Evolutionary conservation across 352 stramenopile genomes (phyloP).

Genomic region (Globisporangium nodosum): DNA sequence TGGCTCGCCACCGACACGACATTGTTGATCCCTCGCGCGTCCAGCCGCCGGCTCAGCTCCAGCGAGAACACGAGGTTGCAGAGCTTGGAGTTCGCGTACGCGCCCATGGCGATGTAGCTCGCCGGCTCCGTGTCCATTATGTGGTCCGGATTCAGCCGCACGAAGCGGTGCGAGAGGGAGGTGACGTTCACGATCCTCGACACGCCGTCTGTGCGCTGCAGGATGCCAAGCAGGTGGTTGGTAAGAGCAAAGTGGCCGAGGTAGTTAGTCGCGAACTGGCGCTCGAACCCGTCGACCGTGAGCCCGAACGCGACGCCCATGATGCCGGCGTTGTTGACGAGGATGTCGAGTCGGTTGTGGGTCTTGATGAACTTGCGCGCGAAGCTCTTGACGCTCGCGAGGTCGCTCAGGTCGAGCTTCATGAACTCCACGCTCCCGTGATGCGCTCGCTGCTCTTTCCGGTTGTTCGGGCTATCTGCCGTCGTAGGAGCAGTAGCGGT

Average conservation of each 20-base stretch:
- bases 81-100: conserved; percentile 88
- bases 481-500: conserved; percentile 9
- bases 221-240: conserved; percentile 10
- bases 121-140: conserved; percentile 5
- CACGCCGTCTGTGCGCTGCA: conserved; percentile 7
- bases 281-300: conserved; percentile 22
- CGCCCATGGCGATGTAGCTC: conserved; percentile 26
- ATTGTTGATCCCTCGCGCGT: conserved; percentile 12
- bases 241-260: conserved; percentile 22
- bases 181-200: conserved; percentile 20
- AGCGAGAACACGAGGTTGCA: conserved; percentile 90
- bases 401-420: conserved; percentile 28
- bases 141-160: conserved; percentile 1
- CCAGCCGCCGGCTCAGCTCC: conserved; percentile 65
- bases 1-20: conserved; percentile 26
- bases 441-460: not conserved
- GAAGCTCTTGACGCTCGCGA: conserved; percentile 28
- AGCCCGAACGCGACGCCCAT: conserved; percentile 12
- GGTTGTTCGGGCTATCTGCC: not conserved
- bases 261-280: conserved; percentile 32
- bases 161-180: conserved; percentile 15
- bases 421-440: conserved; percentile 29
- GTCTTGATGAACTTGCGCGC: conserved; percentile 23
- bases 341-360: conserved; percentile 22
- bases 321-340: conserved; percentile 40